Evolutionary conservation across 805 yeast genomes (phyloP).

Genomic region (Saccharomycopsis lassenensis): DNA sequence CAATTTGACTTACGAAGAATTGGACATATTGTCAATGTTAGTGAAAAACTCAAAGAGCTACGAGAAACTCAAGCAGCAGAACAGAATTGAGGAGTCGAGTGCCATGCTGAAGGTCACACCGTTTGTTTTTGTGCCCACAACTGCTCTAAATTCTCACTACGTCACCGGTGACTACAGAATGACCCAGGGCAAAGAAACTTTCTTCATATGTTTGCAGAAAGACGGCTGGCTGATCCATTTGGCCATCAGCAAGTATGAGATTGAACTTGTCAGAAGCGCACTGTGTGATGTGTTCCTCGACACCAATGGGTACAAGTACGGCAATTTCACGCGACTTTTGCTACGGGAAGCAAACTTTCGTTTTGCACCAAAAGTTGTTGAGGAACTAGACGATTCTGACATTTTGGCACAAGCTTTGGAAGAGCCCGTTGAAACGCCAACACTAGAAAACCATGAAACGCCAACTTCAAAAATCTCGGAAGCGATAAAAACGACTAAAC

Average conservation of each 20-base stretch:
- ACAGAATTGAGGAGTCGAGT: too few relatives aligned
- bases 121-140: too few relatives aligned
- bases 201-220: too few relatives aligned
- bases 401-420: too few relatives aligned
- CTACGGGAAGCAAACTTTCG: background rate
- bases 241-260: conserved; percentile 5
- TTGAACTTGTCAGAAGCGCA: conserved; percentile 6
- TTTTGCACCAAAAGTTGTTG: background rate
- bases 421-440: background rate
- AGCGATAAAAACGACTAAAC: conserved; percentile 4
- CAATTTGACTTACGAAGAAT: background rate
- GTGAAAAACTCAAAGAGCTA: conserved; percentile 1
- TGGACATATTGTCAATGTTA: conserved; percentile 5
- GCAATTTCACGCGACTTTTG: background rate
- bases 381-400: conserved; percentile 4
- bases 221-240: conserved; percentile 14
- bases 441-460: conserved; percentile 2
- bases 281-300: background rate
- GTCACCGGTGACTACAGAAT: too few relatives aligned
- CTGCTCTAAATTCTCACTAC: too few relatives aligned
- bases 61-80: too few relatives aligned
- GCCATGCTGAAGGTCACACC: too few relatives aligned
- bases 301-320: background rate
- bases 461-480: background rate
- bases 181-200: too few relatives aligned